Conservation (phyloP, 148 eudicot species). For the Arctostaphylos glauca region DNA sequence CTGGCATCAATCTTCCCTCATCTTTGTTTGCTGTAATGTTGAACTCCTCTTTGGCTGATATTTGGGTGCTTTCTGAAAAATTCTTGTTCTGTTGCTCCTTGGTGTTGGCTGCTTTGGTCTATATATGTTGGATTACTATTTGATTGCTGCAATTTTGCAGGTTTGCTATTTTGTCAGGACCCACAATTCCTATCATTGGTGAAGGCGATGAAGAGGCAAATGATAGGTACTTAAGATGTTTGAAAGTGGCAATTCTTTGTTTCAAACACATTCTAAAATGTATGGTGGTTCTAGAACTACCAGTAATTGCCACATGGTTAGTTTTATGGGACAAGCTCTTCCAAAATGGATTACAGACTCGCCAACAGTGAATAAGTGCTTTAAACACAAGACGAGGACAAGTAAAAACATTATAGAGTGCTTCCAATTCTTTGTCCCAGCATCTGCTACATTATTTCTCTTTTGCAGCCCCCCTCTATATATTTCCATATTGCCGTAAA, state of each 20-base stretch:
- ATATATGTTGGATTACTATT: slow-evolving; percentile 13
- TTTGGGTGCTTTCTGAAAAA: not conserved
- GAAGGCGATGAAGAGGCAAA: slow-evolving; percentile 93
- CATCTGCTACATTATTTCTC: too few species aligned
- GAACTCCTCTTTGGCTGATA: not conserved
- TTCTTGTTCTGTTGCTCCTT: slow-evolving; percentile 2
- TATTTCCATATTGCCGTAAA: too few species aligned
- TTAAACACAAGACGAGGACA: not conserved
- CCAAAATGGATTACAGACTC: not conserved
- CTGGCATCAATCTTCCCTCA: slow-evolving; percentile 31
- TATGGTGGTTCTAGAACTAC: not conserved
- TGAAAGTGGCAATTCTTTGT: not conserved
- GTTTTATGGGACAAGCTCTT: not conserved
- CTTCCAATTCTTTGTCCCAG: not conserved
- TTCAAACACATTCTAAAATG: not conserved
- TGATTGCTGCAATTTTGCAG: slow-evolving; percentile 40
- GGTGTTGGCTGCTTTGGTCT: not conserved
- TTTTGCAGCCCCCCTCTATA: too few species aligned
- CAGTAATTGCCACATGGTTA: not conserved
- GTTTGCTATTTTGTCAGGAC: slow-evolving; percentile 89
- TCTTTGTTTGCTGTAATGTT: slow-evolving; percentile 8
- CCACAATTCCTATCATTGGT: slow-evolving; percentile 96
- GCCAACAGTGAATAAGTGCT: not conserved
- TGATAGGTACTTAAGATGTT: slow-evolving; percentile 53
- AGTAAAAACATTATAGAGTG: not conserved